Evolutionary conservation across 2,329 filamentous ascomycete genomes (phyloP).

Genomic region (Colletotrichum lentis): DNA sequence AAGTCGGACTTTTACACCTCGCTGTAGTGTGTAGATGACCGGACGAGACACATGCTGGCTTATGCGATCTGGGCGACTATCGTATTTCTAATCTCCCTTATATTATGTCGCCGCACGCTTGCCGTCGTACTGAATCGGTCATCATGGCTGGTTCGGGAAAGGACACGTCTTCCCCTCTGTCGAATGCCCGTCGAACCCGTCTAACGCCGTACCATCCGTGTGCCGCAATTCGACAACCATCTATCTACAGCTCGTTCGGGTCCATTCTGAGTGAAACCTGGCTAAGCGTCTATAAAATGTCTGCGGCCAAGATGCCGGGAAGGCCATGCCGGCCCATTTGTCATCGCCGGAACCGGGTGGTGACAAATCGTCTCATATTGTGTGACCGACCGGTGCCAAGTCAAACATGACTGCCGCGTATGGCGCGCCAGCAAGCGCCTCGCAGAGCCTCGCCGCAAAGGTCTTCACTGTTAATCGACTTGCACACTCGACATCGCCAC

Average conservation of each 20-base stretch:
- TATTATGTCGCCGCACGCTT: not conserved
- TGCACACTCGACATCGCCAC: not conserved
- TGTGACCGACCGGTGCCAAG: not conserved
- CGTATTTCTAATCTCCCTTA: not conserved
- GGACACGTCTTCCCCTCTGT: not conserved
- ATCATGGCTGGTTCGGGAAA: not conserved
- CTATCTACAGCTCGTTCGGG: not conserved
- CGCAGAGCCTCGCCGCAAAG: not conserved
- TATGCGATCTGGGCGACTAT: not conserved
- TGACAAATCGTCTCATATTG: not conserved
- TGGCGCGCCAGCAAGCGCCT: not conserved
- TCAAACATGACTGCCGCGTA: not conserved
- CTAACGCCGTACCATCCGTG: not conserved
- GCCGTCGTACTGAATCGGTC: not conserved
- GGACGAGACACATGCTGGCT: conserved; percentile 2
- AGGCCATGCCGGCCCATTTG: not conserved
- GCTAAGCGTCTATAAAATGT: not conserved
- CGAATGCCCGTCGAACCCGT: not conserved
- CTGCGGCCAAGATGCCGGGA: not conserved
- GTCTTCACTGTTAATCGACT: not conserved
- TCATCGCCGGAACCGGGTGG: not conserved
- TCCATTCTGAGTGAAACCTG: not conserved
- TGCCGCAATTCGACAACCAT: not conserved
- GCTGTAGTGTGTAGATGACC: not conserved
- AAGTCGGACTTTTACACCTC: too few species aligned